phyloP scores from a whole-genome alignment of 192 early-diverging fungal species.

The Backusella sp. region DNA sequence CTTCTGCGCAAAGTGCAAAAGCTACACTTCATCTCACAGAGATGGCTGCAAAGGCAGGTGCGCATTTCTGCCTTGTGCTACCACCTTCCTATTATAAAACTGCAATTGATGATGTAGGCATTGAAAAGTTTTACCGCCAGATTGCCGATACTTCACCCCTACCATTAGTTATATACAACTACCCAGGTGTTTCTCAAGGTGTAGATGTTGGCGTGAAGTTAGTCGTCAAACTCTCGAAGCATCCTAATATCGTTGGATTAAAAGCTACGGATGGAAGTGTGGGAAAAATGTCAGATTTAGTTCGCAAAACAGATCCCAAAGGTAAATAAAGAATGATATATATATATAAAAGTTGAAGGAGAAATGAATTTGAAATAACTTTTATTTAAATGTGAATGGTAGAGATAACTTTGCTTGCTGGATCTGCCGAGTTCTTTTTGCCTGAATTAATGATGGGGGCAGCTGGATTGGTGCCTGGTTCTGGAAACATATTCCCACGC shows the following conservation, averaged over 20 bases:
- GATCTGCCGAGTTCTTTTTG: constrained; percentile 37
- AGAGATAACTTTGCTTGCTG: constrained; percentile 39
- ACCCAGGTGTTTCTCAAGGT: constrained; percentile 38
- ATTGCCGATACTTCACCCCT: constrained; percentile 36
- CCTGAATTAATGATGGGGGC: constrained; percentile 35
- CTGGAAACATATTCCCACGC: constrained; percentile 28
- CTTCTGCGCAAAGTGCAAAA: constrained; percentile 27
- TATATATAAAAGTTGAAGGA: not conserved
- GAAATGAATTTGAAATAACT: not conserved
- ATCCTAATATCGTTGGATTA: constrained; percentile 35
- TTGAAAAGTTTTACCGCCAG: constrained; percentile 18
- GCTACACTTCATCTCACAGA: constrained; percentile 25
- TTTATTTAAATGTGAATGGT: not conserved
- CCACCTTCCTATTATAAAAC: constrained; percentile 34
- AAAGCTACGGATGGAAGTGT: constrained; percentile 40
- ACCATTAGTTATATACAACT: constrained; percentile 41
- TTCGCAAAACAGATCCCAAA: constrained; percentile 22
- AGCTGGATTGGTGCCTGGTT: constrained; percentile 29
- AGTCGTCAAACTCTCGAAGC: constrained; percentile 17
- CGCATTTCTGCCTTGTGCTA: constrained; percentile 26
- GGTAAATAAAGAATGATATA: constrained; percentile 3
- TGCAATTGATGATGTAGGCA: constrained; percentile 13
- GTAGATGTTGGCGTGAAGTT: constrained; percentile 25
- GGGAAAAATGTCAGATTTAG: constrained; percentile 36
- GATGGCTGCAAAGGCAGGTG: constrained; percentile 33